These are phyloP conservation scores for Phytophthora tubulina DNA, from an alignment of 352 stramenopile genomes.

Conservation along the genomic window DNA sequence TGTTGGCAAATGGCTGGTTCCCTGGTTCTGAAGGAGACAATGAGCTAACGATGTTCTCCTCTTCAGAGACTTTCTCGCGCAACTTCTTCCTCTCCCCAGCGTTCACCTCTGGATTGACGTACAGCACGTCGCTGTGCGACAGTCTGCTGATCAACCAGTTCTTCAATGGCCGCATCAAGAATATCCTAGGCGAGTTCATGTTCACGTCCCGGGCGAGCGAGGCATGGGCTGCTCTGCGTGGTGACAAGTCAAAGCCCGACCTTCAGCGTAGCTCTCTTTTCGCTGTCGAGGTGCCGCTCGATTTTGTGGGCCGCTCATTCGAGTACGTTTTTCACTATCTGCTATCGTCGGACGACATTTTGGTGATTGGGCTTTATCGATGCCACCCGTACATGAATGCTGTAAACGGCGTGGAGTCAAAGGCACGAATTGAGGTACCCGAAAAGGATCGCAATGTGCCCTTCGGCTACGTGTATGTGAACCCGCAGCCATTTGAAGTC, in stretches of 20 bases:
- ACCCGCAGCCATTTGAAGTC: conserved; percentile 77
- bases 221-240: conserved; percentile 44
- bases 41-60: conserved; percentile 54
- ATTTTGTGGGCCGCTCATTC: conserved; percentile 86
- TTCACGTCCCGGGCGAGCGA: conserved; percentile 79
- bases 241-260: conserved; percentile 45
- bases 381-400: conserved; percentile 65
- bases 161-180: conserved; percentile 90
- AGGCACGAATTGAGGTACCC: conserved; percentile 61
- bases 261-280: conserved; percentile 82
- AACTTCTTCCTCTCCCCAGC: conserved; percentile 86
- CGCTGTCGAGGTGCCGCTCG: conserved; percentile 78
- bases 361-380: conserved; percentile 81
- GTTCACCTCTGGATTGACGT: conserved; percentile 86
- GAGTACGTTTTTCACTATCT: conserved; percentile 88
- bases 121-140: conserved; percentile 88
- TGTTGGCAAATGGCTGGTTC: conserved; percentile 79
- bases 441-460: conserved; percentile 76
- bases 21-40: conserved; percentile 35
- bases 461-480: conserved; percentile 89
- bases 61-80: conserved; percentile 66
- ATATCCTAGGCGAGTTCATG: conserved; percentile 89
- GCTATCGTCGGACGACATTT: conserved; percentile 81
- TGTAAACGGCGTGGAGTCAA: conserved; percentile 15
- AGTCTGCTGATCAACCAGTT: conserved; percentile 91